Evolutionary conservation across 371 early-diverging fungal genomes (phyloP), one percentile per base, ranked within the genome.

Genomic region (Blakeslea trispora): DNA sequence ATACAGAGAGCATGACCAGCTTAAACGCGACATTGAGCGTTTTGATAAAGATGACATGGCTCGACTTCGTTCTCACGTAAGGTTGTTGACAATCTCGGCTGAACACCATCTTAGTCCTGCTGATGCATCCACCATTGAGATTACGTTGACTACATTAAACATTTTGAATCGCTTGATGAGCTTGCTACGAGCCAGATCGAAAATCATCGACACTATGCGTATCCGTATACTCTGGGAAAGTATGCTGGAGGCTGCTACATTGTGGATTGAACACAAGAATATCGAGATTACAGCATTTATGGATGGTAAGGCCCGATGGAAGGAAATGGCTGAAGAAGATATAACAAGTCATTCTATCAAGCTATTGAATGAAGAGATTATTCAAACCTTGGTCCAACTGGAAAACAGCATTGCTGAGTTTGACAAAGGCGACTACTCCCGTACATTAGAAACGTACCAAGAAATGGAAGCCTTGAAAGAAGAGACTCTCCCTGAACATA

Each of bases 11-110:
- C 74, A 80, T 44, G 62, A 69, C 8, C 66, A 72, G 22, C 57
- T 82, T 10, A 64, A 71, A 35, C 57, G 66, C n/a, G 72, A 78
- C 39, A 63, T 80, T 18, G 80, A 79, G 9, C 69, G 69, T 8
- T 82, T 82, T 45, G 70, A 82, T 31, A 55, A 68, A 9, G 82
- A 77, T 32, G 82, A 82, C 50, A 78, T 82, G 72, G 60, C 74
- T 13, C 65, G 80, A n/a, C 55, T 82, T 0, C 64, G 79, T 10
- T 62, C 73, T 6, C 79, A 81, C 43, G 75, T 79, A 3, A 67
- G 71, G 39, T 39, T 53, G 13, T 54, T 79, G 22, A 75, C 78
- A 11, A 46, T 48, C 11, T 58, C 46, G 2, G 59, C 60, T 11
- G 51, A 61, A 5, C 45, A 49, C 2, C 63, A 68, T 13, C 52